Percentiles rank a stretch among this genome's conserved stretches.
Evolutionary conservation across 176 grass and related monocot species (phyloP).

Genomic region (Elaeis guineensis): DNA sequence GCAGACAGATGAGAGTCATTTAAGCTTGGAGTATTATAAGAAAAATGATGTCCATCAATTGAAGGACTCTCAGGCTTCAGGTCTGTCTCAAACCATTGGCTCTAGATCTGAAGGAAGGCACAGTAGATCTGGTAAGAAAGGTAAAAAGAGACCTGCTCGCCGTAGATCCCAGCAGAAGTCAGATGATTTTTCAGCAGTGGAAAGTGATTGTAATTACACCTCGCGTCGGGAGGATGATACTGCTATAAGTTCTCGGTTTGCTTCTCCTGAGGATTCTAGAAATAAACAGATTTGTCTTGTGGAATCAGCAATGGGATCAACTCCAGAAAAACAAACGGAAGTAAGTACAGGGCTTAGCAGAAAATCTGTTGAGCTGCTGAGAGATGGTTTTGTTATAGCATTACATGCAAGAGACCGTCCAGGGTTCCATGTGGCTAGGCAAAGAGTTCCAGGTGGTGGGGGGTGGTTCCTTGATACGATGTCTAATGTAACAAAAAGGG

Average conservation of each 20-base stretch:
- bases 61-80: slow-evolving; percentile 47
- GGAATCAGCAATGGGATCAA: slow-evolving; percentile 61
- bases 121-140: slow-evolving; percentile 81
- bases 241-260: slow-evolving; percentile 79
- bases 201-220: slow-evolving; percentile 58
- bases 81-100: slow-evolving; percentile 30
- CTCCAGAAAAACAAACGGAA: slow-evolving; percentile 40
- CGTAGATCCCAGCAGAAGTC: slow-evolving; percentile 74
- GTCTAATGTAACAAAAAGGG: slow-evolving; percentile 77
- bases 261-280: slow-evolving; percentile 85
- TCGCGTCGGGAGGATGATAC: slow-evolving; percentile 56
- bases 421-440: slow-evolving; percentile 72
- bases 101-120: slow-evolving; percentile 69
- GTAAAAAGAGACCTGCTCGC: slow-evolving; percentile 82
- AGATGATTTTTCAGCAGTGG: slow-evolving; percentile 54
- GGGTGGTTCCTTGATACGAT: slow-evolving; percentile 87
- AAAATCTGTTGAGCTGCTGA: slow-evolving; percentile 49
- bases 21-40: slow-evolving; percentile 63
- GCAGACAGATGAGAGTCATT: slow-evolving; percentile 53
- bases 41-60: slow-evolving; percentile 41
- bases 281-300: slow-evolving; percentile 50
- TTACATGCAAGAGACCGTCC: slow-evolving; percentile 53
- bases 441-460: slow-evolving; percentile 55
- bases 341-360: slow-evolving; percentile 18
- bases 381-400: slow-evolving; percentile 81